Evolutionary conservation across 805 yeast species (phyloP).

Genomic region (Naumovozyma castellii): DNA sequence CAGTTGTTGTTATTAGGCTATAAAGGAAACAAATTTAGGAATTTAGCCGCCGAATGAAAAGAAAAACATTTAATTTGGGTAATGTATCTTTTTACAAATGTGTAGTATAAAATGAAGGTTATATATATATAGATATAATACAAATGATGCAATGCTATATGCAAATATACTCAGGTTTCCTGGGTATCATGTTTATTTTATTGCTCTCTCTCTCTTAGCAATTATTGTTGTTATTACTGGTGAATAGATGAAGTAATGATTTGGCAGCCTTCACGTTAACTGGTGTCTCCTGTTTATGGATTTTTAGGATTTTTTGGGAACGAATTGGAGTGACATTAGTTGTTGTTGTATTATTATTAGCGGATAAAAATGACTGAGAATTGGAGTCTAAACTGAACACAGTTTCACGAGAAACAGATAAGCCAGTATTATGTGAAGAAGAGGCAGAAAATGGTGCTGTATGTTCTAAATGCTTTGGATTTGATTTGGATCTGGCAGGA

Average conservation of each 20-base stretch:
- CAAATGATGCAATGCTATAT: neutral
- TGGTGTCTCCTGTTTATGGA: constrained; percentile 21
- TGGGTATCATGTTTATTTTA: no score
- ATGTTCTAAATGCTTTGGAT: neutral
- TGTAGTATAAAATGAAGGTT: no score
- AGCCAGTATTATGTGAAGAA: neutral
- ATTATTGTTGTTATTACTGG: constrained; percentile 11
- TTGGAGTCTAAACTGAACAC: neutral
- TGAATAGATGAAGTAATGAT: constrained; percentile 26
- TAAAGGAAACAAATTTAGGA: no score
- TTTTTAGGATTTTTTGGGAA: neutral
- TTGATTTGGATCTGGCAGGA: constrained; percentile 8
- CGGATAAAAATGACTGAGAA: neutral
- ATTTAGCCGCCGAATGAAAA: no score
- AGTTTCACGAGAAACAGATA: neutral
- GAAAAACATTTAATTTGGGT: no score
- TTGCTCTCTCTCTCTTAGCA: no score
- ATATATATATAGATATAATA: no score
- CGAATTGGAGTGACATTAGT: constrained; percentile 10
- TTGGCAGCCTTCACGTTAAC: constrained; percentile 30
- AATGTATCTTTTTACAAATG: no score
- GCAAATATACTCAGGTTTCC: neutral
- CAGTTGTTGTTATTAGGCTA: no score
- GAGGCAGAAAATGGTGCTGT: neutral
- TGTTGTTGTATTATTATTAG: neutral